Percentiles rank a stretch among this genome's conserved stretches.
phyloP scores from a whole-genome alignment of 495 filamentous ascomycete species.

The Trichoderma asperelloides region DNA sequence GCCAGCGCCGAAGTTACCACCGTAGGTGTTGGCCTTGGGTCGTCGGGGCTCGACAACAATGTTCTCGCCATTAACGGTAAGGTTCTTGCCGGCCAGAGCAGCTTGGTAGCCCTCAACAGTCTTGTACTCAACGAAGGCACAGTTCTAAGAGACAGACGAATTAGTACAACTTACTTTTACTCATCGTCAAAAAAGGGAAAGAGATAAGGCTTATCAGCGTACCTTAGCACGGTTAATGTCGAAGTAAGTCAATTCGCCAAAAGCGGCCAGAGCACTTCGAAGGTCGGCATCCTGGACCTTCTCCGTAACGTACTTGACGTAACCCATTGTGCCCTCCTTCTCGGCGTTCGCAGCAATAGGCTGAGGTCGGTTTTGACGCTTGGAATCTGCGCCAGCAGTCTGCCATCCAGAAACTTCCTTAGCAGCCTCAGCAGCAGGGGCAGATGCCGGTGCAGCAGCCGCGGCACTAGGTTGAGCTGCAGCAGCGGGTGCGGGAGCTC shows the following conservation, averaged over 20 bases:
- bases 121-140: slow-evolving; percentile 90
- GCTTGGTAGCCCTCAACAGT: slow-evolving; percentile 67
- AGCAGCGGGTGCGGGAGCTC: slow-evolving; percentile 27
- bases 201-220: slow-evolving; percentile 21
- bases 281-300: slow-evolving; percentile 66
- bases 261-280: slow-evolving; percentile 52
- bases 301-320: slow-evolving; percentile 89
- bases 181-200: background rate
- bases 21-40: slow-evolving; percentile 57
- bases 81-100: slow-evolving; percentile 77
- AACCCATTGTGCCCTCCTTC: slow-evolving; percentile 64
- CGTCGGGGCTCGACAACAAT: slow-evolving; percentile 85
- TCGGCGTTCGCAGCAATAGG: slow-evolving; percentile 44
- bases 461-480: slow-evolving; percentile 18
- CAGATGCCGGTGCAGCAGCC: slow-evolving; percentile 20
- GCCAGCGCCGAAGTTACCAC: slow-evolving; percentile 50
- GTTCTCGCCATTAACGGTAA: slow-evolving; percentile 69
- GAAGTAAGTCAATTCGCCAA: slow-evolving; percentile 74
- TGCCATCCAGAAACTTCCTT: slow-evolving; percentile 50
- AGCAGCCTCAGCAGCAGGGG: slow-evolving; percentile 25
- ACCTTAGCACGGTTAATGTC: slow-evolving; percentile 90
- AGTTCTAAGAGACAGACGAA: slow-evolving; percentile 53
- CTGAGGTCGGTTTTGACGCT: slow-evolving; percentile 62
- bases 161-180: background rate
- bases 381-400: slow-evolving; percentile 72